phyloP scores from a whole-genome alignment of 148 eudicot species.

The Dysphania ambrosioides region DNA sequence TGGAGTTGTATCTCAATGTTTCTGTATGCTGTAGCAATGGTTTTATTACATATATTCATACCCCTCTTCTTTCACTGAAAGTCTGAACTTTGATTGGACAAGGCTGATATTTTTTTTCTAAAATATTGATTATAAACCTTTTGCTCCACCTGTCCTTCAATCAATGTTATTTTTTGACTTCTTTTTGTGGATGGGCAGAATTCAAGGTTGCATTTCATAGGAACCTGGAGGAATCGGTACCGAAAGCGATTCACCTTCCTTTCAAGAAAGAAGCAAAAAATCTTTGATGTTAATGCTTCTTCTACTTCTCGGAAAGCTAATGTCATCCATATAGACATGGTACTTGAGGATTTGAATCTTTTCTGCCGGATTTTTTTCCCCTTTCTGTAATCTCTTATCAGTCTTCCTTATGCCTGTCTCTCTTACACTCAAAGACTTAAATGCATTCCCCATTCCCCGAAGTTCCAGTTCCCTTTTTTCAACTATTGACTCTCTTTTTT shows the following conservation, averaged over 20 bases:
- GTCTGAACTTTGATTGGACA: no score
- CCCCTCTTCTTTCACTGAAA: no score
- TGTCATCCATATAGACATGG: conserved; percentile 90
- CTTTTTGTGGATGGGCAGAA: conserved; percentile 42
- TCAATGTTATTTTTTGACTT: not conserved
- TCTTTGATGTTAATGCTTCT: conserved; percentile 34
- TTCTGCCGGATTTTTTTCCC: not conserved
- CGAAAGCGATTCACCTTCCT: conserved; percentile 63
- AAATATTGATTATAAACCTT: not conserved
- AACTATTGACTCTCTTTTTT: not conserved
- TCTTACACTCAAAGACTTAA: not conserved
- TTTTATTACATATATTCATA: not conserved
- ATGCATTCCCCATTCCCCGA: not conserved
- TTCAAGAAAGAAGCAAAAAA: conserved; percentile 32
- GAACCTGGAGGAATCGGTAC: conserved; percentile 95
- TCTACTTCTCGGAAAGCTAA: conserved; percentile 34
- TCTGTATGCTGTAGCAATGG: not conserved
- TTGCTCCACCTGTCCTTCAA: not conserved
- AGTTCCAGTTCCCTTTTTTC: not conserved
- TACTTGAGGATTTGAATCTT: conserved; percentile 26
- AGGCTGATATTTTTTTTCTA: no score
- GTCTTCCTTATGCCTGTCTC: not conserved
- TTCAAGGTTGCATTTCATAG: conserved; percentile 94
- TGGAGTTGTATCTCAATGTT: not conserved
- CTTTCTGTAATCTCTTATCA: not conserved